Base-by-base conservation (phyloP, 2,329 filamentous ascomycete species). In the Colletotrichum tropicicola region DNA sequence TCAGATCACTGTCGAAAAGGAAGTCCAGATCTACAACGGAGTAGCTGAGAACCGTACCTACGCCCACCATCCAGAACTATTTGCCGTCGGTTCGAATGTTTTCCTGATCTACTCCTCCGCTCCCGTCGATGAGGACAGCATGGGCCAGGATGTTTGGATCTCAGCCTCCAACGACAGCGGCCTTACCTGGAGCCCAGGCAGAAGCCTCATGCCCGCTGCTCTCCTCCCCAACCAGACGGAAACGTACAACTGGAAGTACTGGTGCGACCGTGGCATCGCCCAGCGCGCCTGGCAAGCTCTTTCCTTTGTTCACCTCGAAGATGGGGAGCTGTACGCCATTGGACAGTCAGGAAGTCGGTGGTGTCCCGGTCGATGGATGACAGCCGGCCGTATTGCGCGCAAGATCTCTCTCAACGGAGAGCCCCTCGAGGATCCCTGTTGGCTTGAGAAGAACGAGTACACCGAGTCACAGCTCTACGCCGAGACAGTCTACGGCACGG, bases 101-200 rank as follows among this genome's bases (percentile, higher is more conserved):
- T 68, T 68, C 49, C 65, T 71, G 17, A 66, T 68, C 23, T 65
- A 69, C 51, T 72, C 71, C 2, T 69, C 68, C 15, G 71, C 70
- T 1, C 65, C 66, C 3, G 67, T 73, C n/a, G 71, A 73, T 15
- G 71, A 72, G 52, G 71, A 73, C 32, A 69, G 70, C 37, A 71
- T 71, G 67, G 71, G 71, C 12, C 70, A 72, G 30, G 67, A 73
- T 17, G 61, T 72, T 1, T 72, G 71, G 70, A 52, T 72, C 7
- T 65, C 69, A 2, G 60, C 60, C 5, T 71, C 68, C 1, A 49
- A 52, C 8, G 70, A 73, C 49, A 64, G 68, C 17, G 70, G 70
- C 5, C 32, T 51, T 15, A 70, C 69, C 0, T 73, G 70, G 70
- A 65, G 45, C 35, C 49, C 53, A 1, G 55, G 69, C 6, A 37